A percentile compares a stretch with the other conserved stretches of the same genome.
Evolutionary conservation across 352 stramenopile genomes (phyloP).

Genomic region (Globisporangium nagaii): DNA sequence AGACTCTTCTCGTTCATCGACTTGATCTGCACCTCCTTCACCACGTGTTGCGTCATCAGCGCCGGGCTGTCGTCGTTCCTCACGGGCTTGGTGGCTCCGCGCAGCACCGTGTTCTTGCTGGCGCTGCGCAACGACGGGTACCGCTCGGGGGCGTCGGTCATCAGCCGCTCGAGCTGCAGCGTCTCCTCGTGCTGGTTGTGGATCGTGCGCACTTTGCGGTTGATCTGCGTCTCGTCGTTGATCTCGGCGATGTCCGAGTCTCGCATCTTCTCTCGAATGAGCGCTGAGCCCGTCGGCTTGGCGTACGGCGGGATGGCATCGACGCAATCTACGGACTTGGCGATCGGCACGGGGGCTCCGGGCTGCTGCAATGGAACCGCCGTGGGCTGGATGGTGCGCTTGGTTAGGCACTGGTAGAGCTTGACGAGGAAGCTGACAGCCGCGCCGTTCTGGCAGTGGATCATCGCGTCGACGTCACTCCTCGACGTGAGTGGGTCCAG

Average conservation of each 20-base stretch:
- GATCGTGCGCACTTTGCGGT: slow-evolving; percentile 51
- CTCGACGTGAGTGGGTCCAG: slow-evolving; percentile 51
- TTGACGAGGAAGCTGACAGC: slow-evolving; percentile 82
- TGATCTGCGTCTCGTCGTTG: slow-evolving; percentile 61
- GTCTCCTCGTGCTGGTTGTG: slow-evolving; percentile 73
- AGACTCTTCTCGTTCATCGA: slow-evolving; percentile 82
- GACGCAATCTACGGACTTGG: slow-evolving; percentile 18
- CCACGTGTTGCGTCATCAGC: slow-evolving; percentile 63
- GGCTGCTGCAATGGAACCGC: slow-evolving; percentile 1
- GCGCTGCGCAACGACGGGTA: slow-evolving; percentile 60
- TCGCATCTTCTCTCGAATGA: slow-evolving; percentile 85
- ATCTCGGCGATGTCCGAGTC: slow-evolving; percentile 64
- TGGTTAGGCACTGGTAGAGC: slow-evolving; percentile 89
- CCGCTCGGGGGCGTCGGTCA: slow-evolving; percentile 43
- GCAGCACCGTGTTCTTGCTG: slow-evolving; percentile 53
- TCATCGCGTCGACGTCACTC: slow-evolving; percentile 75
- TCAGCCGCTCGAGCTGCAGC: slow-evolving; percentile 76
- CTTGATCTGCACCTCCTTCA: slow-evolving; percentile 89
- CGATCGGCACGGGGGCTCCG: slow-evolving; percentile 13
- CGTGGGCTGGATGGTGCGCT: slow-evolving; percentile 77
- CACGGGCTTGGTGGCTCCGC: slow-evolving; percentile 58
- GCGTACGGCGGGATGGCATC: slow-evolving; percentile 75
- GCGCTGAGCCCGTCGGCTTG: slow-evolving; percentile 71
- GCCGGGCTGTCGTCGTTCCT: slow-evolving; percentile 59
- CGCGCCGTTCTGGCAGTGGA: slow-evolving; percentile 87